These are phyloP conservation scores for Microcyclospora pomicola DNA, from an alignment of 2,329 filamentous ascomycete species.

Conservation along the genomic window DNA sequence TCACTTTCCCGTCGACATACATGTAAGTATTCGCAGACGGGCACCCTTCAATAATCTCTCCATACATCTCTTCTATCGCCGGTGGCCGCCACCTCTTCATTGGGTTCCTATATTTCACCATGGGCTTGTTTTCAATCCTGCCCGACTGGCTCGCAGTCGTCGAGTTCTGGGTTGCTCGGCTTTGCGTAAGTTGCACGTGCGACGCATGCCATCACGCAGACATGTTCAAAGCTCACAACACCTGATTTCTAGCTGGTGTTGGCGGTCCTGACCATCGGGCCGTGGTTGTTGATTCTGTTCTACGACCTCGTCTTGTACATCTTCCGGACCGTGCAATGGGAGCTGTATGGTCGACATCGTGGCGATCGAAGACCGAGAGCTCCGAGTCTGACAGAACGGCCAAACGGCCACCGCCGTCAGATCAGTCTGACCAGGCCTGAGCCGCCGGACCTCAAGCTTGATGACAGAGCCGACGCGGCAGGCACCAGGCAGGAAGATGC, in stretches of 20 bases:
- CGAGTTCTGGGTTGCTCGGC: slow-evolving; percentile 47
- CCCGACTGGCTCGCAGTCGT: slow-evolving; percentile 42
- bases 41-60: no score
- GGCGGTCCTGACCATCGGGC: slow-evolving; percentile 45
- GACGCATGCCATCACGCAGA: no score
- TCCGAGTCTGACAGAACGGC: slow-evolving; percentile 46
- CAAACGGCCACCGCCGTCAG: slow-evolving; percentile 34
- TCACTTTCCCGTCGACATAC: no score
- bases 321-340: slow-evolving; percentile 43
- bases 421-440: slow-evolving; percentile 27
- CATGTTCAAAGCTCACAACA: slow-evolving; percentile 1
- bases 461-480: slow-evolving; percentile 12
- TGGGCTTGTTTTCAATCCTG: slow-evolving; percentile 54
- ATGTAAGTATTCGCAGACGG: no score
- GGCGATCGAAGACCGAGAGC: slow-evolving; percentile 47
- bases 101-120: slow-evolving; percentile 18
- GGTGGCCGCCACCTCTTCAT: no score
- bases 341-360: slow-evolving; percentile 47
- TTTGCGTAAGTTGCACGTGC: slow-evolving; percentile 40
- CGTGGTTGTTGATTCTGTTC: slow-evolving; percentile 47
- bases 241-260: slow-evolving; percentile 40
- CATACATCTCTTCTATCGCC: no score
- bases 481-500: slow-evolving; percentile 6
- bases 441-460: slow-evolving; percentile 7
- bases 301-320: slow-evolving; percentile 52